Evolutionary conservation across 2,329 filamentous ascomycete species (phyloP).

Genomic region (Colletotrichum plurivorum): DNA sequence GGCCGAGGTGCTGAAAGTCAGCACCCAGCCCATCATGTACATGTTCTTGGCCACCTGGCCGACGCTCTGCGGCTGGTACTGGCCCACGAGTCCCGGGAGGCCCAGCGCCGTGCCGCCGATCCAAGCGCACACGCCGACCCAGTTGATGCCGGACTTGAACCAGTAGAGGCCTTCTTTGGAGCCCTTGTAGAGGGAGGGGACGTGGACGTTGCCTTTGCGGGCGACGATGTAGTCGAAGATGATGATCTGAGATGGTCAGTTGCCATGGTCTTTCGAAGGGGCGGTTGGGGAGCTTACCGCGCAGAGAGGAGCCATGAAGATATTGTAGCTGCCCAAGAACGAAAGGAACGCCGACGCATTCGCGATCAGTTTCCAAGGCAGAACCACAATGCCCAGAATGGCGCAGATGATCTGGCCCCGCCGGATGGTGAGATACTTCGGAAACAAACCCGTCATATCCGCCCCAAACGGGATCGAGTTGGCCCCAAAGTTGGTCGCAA

Average conservation of each 20-base stretch:
- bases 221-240: conserved; percentile 53
- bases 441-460: conserved; percentile 50
- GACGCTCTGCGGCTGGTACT: conserved; percentile 45
- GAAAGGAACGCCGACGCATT: conserved; percentile 44
- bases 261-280: background rate
- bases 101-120: conserved; percentile 44
- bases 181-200: conserved; percentile 49
- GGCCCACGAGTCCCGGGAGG: conserved; percentile 47
- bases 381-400: conserved; percentile 48
- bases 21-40: conserved; percentile 50
- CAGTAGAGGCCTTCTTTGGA: conserved; percentile 48
- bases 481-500: conserved; percentile 46
- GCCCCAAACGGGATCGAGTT: conserved; percentile 53
- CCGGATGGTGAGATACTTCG: conserved; percentile 49
- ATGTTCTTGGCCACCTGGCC: conserved; percentile 45
- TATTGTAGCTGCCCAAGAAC: conserved; percentile 46
- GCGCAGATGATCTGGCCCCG: conserved; percentile 50
- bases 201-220: conserved; percentile 50
- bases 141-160: conserved; percentile 51
- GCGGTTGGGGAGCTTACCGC: conserved; percentile 36
- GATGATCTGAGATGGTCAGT: conserved; percentile 43
- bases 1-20: conserved; percentile 47
- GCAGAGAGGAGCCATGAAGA: conserved; percentile 47
- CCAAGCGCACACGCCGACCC: conserved; percentile 46
- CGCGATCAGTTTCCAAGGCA: conserved; percentile 50